These are phyloP conservation scores for Podospora bellae-mahoneyi DNA, from an alignment of 495 filamentous ascomycete genomes.

Conservation along the genomic window DNA sequence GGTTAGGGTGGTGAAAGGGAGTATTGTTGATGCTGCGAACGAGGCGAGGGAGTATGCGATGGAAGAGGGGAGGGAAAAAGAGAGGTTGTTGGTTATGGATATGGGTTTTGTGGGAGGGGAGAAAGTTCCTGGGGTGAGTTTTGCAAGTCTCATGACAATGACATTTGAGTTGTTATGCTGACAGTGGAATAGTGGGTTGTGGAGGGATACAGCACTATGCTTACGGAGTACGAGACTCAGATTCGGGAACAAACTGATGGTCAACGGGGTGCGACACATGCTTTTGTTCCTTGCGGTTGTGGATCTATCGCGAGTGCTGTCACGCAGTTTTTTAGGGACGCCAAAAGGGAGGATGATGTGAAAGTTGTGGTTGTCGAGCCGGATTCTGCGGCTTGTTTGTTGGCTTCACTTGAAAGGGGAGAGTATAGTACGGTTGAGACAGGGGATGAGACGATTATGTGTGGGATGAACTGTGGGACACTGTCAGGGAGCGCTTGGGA, in stretches of 20 bases:
- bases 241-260: slow-evolving; percentile 28
- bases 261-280: slow-evolving; percentile 33
- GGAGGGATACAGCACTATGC: slow-evolving; percentile 68
- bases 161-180: not conserved
- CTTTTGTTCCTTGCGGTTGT: slow-evolving; percentile 61
- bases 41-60: slow-evolving; percentile 40
- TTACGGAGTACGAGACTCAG: slow-evolving; percentile 59
- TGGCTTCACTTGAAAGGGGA: slow-evolving; percentile 47
- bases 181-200: slow-evolving; percentile 55
- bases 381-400: slow-evolving; percentile 59
- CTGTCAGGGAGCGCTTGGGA: slow-evolving; percentile 62
- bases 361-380: slow-evolving; percentile 59
- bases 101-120: slow-evolving; percentile 60
- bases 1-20: slow-evolving; percentile 45
- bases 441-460: slow-evolving; percentile 56
- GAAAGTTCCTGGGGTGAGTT: slow-evolving; percentile 50
- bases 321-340: slow-evolving; percentile 53
- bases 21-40: slow-evolving; percentile 58
- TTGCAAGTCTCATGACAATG: not conserved
- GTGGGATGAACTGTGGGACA: slow-evolving; percentile 65
- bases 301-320: slow-evolving; percentile 64
- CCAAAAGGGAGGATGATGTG: slow-evolving; percentile 17
- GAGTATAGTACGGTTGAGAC: slow-evolving; percentile 46
- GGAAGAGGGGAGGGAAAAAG: slow-evolving; percentile 11
- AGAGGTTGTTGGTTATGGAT: slow-evolving; percentile 62